These are phyloP conservation scores for Acer campestre DNA, from an alignment of 345 rosid genomes.

Conservation along the genomic window DNA sequence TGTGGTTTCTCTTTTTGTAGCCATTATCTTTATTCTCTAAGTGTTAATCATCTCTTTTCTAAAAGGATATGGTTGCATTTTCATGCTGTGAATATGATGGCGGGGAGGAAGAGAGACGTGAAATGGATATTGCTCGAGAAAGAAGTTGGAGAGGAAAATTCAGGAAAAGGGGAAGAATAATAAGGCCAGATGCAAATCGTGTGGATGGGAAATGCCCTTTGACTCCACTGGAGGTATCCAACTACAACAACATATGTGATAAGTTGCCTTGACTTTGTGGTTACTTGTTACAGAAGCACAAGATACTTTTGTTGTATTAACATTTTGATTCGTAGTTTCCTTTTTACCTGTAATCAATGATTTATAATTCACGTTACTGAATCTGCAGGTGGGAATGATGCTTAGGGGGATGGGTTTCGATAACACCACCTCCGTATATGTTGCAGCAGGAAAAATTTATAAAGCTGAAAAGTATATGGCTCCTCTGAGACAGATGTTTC, in stretches of 20 bases:
- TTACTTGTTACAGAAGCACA: no score
- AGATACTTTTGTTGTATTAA: no score
- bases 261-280: no score
- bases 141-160: constrained; percentile 98
- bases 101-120: constrained; percentile 82
- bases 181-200: constrained; percentile 89
- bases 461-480: constrained; percentile 89
- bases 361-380: background rate
- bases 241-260: background rate
- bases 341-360: background rate
- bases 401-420: constrained; percentile 98
- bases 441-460: constrained; percentile 92
- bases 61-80: constrained; percentile 97
- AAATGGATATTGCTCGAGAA: constrained; percentile 95
- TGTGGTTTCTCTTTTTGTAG: constrained; percentile 5
- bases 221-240: constrained; percentile 83
- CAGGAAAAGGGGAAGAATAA: constrained; percentile 84
- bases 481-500: constrained; percentile 90
- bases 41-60: constrained; percentile 10
- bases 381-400: constrained; percentile 92
- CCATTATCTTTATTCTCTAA: constrained; percentile 15
- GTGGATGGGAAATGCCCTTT: constrained; percentile 95
- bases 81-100: constrained; percentile 98
- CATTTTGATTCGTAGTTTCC: background rate
- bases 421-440: constrained; percentile 72